Evolutionary conservation across 441 rosid genomes (phyloP), one percentile per base, ranked within the genome.

Genomic region (Oxalis stricta): DNA sequence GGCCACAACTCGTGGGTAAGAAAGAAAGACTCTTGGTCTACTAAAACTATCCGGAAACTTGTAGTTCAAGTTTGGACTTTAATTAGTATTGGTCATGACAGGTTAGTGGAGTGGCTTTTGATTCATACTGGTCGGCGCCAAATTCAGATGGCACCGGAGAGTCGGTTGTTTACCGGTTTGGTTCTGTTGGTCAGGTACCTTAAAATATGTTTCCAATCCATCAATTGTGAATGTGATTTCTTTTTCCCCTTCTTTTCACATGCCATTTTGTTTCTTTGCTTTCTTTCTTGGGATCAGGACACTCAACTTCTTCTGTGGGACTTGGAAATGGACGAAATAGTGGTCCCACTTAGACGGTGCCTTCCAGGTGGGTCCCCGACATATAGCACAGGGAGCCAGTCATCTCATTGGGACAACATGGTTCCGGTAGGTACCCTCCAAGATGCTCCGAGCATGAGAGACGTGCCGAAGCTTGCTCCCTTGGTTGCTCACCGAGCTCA

Each of bases 61-160:
- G n/a, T n/a, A n/a, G n/a, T n/a, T n/a, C n/a, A n/a, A n/a, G n/a
- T n/a, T n/a, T n/a, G n/a, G n/a, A n/a, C n/a, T n/a, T n/a, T n/a
- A n/a, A n/a, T n/a, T n/a, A n/a, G n/a, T n/a, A n/a, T n/a, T n/a
- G n/a, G n/a, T n/a, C n/a, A n/a, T n/a, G n/a, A n/a, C 92, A 92
- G 99, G 99, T 86, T 22, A 86, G 99, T 52, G 99, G 95, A 66
- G 99, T 92, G 54, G 92, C 96, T 9, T 92, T 92, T 65, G 99
- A 92, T 84, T 74, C 95, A 5, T 77, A 79, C 58, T 86, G 91
- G 95, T 73, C 95, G 33, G 59, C 88, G 10, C 96, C 92, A 50
- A 81, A 71, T 64, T 63, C 95, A 6, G 95, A 84, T 46, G 93
- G 84, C 50, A 58, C 84, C 7, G 79, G 68, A 30, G 96, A 91